Base-by-base conservation (phyloP, 73 alveolate genomes). In the Urostyla sp. region DNA sequence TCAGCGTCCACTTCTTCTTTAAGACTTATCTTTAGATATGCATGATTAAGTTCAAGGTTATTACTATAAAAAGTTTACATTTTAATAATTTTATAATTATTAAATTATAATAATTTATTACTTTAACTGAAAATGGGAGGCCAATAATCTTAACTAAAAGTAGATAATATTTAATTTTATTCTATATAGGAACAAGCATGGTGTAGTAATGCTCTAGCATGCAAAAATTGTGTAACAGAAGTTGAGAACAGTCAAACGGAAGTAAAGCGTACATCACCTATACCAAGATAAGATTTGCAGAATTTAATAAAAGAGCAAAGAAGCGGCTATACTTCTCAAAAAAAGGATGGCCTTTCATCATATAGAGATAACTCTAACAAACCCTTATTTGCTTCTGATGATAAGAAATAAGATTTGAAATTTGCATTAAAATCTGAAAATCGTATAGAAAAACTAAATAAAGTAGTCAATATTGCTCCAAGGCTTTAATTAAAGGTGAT, bases 51-150 rank as follows among this genome's bases (percentile, higher is more conserved):
- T n/a, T n/a, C n/a, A n/a, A n/a, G n/a, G n/a, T n/a, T n/a, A n/a
- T n/a, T n/a, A n/a, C n/a, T n/a, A n/a, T n/a, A n/a, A n/a, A n/a
- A n/a, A n/a, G n/a, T n/a, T n/a, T n/a, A n/a, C n/a, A n/a, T n/a
- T n/a, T n/a, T n/a, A n/a, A n/a, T n/a, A n/a, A n/a, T n/a, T n/a
- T n/a, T n/a, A n/a, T n/a, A n/a, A n/a, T n/a, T n/a, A n/a, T n/a
- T n/a, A n/a, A n/a, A n/a, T n/a, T n/a, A n/a, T n/a, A n/a, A n/a
- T n/a, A 28, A 63, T 21, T 40, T 13, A 38, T 27, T 37, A 63
- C 37, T 10, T 63, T 63, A 63, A 63, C 79, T 27, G 79, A 43
- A n/a, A 63, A 63, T 63, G 79, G 79, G 79, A 5, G 79, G 49
- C 26, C n/a, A 40, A 40, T 57, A 63, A 50, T 43, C 61, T 48